These are phyloP conservation scores for Globisporangium perplexum DNA, from an alignment of 352 stramenopile genomes.

Conservation along the genomic window DNA sequence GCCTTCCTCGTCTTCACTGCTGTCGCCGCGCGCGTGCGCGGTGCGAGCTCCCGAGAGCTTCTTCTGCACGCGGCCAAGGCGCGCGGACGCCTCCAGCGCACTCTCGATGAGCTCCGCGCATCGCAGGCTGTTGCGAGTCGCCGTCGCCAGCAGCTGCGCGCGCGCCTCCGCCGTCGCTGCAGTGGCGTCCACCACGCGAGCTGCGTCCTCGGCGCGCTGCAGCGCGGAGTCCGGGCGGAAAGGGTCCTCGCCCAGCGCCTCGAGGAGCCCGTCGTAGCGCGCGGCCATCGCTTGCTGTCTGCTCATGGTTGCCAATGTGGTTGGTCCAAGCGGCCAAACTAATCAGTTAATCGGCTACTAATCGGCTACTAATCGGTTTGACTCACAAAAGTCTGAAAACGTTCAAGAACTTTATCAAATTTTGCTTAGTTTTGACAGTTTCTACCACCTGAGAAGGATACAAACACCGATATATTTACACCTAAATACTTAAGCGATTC, in stretches of 20 bases:
- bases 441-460: too few relatives aligned
- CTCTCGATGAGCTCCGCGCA: slow-evolving; percentile 77
- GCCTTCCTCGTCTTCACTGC: slow-evolving; percentile 21
- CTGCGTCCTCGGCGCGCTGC: slow-evolving; percentile 32
- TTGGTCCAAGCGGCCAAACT: too few relatives aligned
- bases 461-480: too few relatives aligned
- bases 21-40: slow-evolving; percentile 9
- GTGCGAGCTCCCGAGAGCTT: slow-evolving; percentile 27
- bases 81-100: slow-evolving; percentile 40
- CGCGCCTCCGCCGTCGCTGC: slow-evolving; percentile 21
- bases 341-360: too few relatives aligned
- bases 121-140: slow-evolving; percentile 51
- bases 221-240: slow-evolving; percentile 27
- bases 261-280: slow-evolving; percentile 60
- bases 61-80: slow-evolving; percentile 42
- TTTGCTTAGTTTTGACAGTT: too few relatives aligned
- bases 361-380: too few relatives aligned
- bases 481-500: too few relatives aligned
- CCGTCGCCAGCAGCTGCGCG: slow-evolving; percentile 29
- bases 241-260: slow-evolving; percentile 48
- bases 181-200: slow-evolving; percentile 17
- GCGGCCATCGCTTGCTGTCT: too few relatives aligned
- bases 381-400: too few relatives aligned
- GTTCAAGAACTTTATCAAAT: too few relatives aligned
- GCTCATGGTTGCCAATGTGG: too few relatives aligned